Base-by-base conservation (phyloP, 495 filamentous ascomycete genomes). In the Aspergillus wentii region DNA sequence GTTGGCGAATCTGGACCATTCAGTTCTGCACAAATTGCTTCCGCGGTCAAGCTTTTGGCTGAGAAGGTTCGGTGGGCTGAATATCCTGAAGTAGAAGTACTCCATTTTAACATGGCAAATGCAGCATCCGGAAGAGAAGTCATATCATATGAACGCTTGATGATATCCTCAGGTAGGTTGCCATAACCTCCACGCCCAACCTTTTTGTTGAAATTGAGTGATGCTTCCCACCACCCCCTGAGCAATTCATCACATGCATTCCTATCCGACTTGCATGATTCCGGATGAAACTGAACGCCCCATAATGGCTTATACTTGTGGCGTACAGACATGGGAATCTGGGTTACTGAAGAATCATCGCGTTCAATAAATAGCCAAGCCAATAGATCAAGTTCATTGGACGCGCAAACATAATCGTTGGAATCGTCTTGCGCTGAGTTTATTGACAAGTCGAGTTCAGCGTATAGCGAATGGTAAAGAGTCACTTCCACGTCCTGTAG, bases 261-360 rank as follows among this genome's bases (percentile, higher is more conserved):
- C 33, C 77, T 77, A 4, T 71, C 59, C 9, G 92, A 94, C 52
- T 91, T 95, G 46, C 94, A 83, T 0, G 87, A 94, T 57, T 98
- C 92, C 0, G 91, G 90, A 52, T 98, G 92, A 55, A 91, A 97
- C 51, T 98, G 92, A 22, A 98, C 66, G 0, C 83, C 92, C 80
- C 83, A 95, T 47, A 91, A 94, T 4, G 92, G 92, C 48, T 81
- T 86, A 2, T 46, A 41, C 17, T 32, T 59, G 54, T 95, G 89
- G 33, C 64, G 75, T 14, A 82, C 79, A 3, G 74, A 86, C 84
- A 95, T 94, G 28, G 94, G 66, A 15, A 95, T 82, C 17, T 67
- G 60, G 6, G 22, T 38, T 2, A 17, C 33, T 8, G 35, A 7
- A 9, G 28, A 13, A 10, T 17, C 29, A 11, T 44, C 36, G 13